These are phyloP conservation scores for Rhodotorula sp. DNA, from an alignment of 1,284 basidiomycete species.

Conservation along the genomic window DNA sequence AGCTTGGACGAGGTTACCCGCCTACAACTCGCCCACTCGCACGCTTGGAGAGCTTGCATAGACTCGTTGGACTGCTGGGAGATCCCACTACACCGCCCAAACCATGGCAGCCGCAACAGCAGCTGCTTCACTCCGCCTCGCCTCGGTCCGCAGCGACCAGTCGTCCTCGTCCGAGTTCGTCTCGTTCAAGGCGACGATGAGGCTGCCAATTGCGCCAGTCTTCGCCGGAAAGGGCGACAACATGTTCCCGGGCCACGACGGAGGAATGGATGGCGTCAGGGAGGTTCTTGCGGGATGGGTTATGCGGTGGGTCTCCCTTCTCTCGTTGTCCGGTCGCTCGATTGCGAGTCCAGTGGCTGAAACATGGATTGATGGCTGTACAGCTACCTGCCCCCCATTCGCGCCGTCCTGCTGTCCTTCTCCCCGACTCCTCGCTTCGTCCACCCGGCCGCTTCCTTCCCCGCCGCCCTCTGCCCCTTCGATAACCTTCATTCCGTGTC, in stretches of 20 bases:
- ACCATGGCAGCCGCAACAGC: slow-evolving; percentile 12
- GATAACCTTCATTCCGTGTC: not conserved
- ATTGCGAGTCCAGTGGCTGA: not conserved
- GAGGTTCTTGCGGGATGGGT: slow-evolving; percentile 90
- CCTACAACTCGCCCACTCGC: not conserved
- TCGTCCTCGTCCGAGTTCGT: slow-evolving; percentile 58
- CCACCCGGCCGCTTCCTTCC: slow-evolving; percentile 66
- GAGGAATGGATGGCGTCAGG: slow-evolving; percentile 59
- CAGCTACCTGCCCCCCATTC: slow-evolving; percentile 84
- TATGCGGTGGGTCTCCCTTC: slow-evolving; percentile 65
- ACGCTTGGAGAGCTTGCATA: not conserved
- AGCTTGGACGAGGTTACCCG: not conserved
- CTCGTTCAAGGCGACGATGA: slow-evolving; percentile 63
- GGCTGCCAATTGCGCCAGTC: slow-evolving; percentile 75
- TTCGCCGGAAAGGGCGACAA: slow-evolving; percentile 60
- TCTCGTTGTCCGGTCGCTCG: not conserved
- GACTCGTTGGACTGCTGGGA: too few relatives aligned
- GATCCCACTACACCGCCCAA: not conserved
- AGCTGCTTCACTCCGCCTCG: slow-evolving; percentile 18
- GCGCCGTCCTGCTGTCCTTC: slow-evolving; percentile 76
- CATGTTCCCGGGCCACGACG: slow-evolving; percentile 8
- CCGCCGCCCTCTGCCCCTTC: slow-evolving; percentile 23
- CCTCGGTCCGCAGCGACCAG: not conserved
- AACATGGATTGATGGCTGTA: not conserved
- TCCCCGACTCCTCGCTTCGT: slow-evolving; percentile 72